Evolutionary conservation across 345 rosid species (phyloP).

Genomic region (Linum tenue): DNA sequence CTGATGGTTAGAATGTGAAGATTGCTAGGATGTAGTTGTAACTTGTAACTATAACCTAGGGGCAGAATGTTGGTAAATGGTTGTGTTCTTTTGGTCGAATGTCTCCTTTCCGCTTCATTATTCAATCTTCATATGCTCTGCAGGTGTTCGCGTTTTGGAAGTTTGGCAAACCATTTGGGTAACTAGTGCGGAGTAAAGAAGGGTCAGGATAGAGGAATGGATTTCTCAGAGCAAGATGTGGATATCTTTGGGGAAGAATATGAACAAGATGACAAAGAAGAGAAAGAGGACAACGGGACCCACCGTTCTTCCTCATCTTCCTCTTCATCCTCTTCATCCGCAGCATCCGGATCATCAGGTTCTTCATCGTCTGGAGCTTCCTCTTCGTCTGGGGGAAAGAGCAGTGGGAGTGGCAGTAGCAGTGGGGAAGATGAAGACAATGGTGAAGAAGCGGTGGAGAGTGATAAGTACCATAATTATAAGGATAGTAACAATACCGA

Average conservation of each 20-base stretch:
- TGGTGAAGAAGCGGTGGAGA: constrained; percentile 36
- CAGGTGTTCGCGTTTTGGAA: too few species aligned
- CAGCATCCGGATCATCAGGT: not conserved
- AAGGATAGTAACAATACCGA: constrained; percentile 6
- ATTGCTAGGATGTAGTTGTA: too few species aligned
- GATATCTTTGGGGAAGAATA: not conserved
- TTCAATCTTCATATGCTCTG: too few species aligned
- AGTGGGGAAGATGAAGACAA: constrained; percentile 33
- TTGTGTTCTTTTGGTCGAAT: too few species aligned
- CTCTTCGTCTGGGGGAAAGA: constrained; percentile 28
- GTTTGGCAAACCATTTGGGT: too few species aligned
- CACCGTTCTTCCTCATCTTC: constrained; percentile 4
- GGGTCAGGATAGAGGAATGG: not conserved
- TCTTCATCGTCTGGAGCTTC: constrained; percentile 2
- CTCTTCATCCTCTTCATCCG: constrained; percentile 1
- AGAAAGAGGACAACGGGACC: not conserved
- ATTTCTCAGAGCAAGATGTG: constrained; percentile 1
- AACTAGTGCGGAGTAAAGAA: not conserved
- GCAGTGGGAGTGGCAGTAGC: constrained; percentile 41
- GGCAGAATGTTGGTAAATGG: too few species aligned
- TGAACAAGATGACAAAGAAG: not conserved
- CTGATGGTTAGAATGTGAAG: too few species aligned
- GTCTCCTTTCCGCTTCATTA: too few species aligned
- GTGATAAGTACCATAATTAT: constrained; percentile 10
- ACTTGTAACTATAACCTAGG: too few species aligned